phyloP scores from a whole-genome alignment of 2,329 filamentous ascomycete species.

The Xylaria hypoxylon region DNA sequence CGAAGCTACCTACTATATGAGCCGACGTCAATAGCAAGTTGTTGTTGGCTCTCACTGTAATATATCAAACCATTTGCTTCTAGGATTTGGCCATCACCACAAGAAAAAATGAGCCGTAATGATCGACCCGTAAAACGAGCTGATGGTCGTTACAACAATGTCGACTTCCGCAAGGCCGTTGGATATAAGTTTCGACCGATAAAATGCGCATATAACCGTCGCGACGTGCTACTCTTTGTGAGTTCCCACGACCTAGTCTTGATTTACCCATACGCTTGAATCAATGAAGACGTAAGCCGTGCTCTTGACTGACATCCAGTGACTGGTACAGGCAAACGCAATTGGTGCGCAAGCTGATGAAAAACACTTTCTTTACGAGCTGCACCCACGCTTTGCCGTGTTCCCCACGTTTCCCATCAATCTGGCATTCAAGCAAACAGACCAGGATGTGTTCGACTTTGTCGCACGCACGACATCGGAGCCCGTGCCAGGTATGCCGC shows the following conservation, averaged over 20 bases:
- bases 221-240: conserved; percentile 58
- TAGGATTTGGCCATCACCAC: background rate
- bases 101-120: conserved; percentile 22
- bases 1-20: background rate
- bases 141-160: conserved; percentile 38
- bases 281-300: background rate
- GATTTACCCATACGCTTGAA: background rate
- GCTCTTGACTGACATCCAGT: conserved; percentile 2
- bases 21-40: background rate
- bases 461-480: conserved; percentile 32
- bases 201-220: conserved; percentile 52
- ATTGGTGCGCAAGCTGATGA: conserved; percentile 55
- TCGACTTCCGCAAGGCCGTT: conserved; percentile 38
- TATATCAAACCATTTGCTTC: background rate
- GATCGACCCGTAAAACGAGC: conserved; percentile 35
- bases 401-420: conserved; percentile 63
- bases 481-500: conserved; percentile 36
- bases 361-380: conserved; percentile 59
- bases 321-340: conserved; percentile 51
- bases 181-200: conserved; percentile 35
- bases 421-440: conserved; percentile 58
- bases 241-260: conserved; percentile 20
- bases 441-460: conserved; percentile 52
- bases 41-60: background rate
- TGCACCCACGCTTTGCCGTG: conserved; percentile 57